Evolutionary conservation across 2,329 filamentous ascomycete species (phyloP).

Genomic region (Trichoderma gracile): DNA sequence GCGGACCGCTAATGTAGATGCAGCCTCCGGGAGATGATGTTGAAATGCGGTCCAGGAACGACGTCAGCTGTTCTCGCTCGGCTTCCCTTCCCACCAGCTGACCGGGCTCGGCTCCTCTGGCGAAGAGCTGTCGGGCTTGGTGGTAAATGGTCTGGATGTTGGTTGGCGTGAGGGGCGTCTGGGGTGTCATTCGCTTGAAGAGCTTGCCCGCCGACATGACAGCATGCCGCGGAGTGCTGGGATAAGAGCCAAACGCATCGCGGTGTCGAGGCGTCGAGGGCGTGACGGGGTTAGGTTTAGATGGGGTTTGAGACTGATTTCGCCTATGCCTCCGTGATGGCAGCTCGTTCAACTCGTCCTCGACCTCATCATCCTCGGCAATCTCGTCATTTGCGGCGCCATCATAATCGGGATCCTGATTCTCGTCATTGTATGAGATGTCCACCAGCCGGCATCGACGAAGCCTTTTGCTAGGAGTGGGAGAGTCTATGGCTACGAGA

Average conservation of each 20-base stretch:
- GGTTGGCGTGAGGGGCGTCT: conserved; percentile 70
- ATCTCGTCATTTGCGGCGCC: conserved; percentile 30
- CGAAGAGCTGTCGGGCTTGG: conserved; percentile 82
- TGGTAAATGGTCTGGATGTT: conserved; percentile 78
- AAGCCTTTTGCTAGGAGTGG: conserved; percentile 48
- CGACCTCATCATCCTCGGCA: conserved; percentile 47
- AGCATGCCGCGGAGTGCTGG: conserved; percentile 79
- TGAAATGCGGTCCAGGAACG: conserved; percentile 68
- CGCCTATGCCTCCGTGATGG: conserved; percentile 34
- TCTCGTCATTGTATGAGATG: conserved; percentile 63
- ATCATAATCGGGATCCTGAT: conserved; percentile 51
- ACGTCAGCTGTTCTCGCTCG: conserved; percentile 63
- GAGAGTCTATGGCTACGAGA: conserved; percentile 31
- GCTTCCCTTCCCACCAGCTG: conserved; percentile 76
- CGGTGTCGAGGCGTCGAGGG: conserved; percentile 76
- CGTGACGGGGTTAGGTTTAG: conserved; percentile 57
- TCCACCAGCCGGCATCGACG: conserved; percentile 45
- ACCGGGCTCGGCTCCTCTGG: conserved; percentile 72
- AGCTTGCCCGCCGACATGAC: conserved; percentile 75
- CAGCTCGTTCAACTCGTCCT: conserved; percentile 42
- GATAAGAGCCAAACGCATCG: conserved; percentile 71
- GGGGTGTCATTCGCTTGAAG: conserved; percentile 75
- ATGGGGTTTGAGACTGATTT: conserved; percentile 36
- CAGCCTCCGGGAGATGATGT: conserved; percentile 69
- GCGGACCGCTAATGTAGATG: conserved; percentile 91